Percentiles rank a stretch among this genome's conserved stretches.
Conservation (phyloP, 1,139 yeast genomes). For the Trichomonascaceae sp. region DNA sequence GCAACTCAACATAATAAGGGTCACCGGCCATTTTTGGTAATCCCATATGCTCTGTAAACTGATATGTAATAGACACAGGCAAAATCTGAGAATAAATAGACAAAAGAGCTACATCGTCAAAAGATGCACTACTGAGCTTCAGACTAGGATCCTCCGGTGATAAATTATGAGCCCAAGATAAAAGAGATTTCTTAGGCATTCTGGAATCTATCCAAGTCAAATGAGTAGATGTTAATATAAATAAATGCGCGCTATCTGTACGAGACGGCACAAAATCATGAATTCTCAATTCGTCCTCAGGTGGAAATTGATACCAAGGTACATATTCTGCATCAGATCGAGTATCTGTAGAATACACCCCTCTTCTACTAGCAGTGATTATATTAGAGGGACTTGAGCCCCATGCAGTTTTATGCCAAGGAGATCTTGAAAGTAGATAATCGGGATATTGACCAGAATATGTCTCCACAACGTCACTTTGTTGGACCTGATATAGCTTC, state of each 20-base stretch:
- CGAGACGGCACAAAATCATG: conserved; percentile 15
- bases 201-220: conserved; percentile 27
- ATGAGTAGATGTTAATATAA: conserved; percentile 23
- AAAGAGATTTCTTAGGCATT: conserved; percentile 31
- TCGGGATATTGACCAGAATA: not conserved
- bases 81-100: conserved; percentile 39
- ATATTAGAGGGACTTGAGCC: conserved; percentile 11
- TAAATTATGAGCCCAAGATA: conserved; percentile 68
- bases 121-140: conserved; percentile 33
- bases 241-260: conserved; percentile 17
- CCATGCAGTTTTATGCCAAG: conserved; percentile 4
- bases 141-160: conserved; percentile 52
- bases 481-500: conserved; percentile 15
- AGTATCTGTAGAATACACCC: conserved; percentile 16
- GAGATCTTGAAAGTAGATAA: not conserved
- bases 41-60: conserved; percentile 39
- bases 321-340: conserved; percentile 10
- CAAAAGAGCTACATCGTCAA: conserved; percentile 32
- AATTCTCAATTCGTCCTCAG: conserved; percentile 2
- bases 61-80: conserved; percentile 40
- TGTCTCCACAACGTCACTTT: not conserved
- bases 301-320: not conserved
- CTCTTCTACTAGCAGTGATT: conserved; percentile 19
- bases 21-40: conserved; percentile 39
- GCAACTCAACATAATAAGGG: conserved; percentile 31